These are phyloP conservation scores for Podila horticola DNA, from an alignment of 192 early-diverging fungal genomes.

Conservation along the genomic window DNA sequence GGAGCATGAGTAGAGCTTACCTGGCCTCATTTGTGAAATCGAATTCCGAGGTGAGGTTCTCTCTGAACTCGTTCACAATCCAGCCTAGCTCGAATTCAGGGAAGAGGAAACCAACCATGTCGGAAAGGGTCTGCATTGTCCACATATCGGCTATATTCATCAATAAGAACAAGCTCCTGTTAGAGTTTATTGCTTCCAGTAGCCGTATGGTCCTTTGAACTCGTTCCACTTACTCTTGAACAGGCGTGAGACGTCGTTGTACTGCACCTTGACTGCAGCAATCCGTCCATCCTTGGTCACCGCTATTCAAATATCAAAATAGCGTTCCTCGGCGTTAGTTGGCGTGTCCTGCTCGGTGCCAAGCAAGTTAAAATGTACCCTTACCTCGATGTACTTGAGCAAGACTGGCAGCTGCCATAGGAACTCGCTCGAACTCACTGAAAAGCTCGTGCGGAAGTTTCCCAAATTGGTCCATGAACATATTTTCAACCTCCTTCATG, in stretches of 20 bases:
- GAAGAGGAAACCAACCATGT: slow-evolving; percentile 53
- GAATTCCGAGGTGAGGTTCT: slow-evolving; percentile 59
- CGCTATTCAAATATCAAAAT: slow-evolving; percentile 23
- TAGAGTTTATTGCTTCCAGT: neutral
- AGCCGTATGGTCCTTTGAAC: neutral
- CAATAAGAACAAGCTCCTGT: neutral
- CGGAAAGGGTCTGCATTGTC: slow-evolving; percentile 60
- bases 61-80: slow-evolving; percentile 58
- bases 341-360: too few species aligned
- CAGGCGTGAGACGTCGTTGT: slow-evolving; percentile 56
- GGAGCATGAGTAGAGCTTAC: slow-evolving; percentile 7
- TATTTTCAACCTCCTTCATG: slow-evolving; percentile 54
- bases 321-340: too few species aligned
- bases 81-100: slow-evolving; percentile 61
- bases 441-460: slow-evolving; percentile 51
- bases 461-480: slow-evolving; percentile 57
- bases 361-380: neutral
- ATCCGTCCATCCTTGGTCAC: slow-evolving; percentile 53
- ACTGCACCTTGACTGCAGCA: slow-evolving; percentile 61
- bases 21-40: slow-evolving; percentile 57
- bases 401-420: slow-evolving; percentile 59
- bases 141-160: slow-evolving; percentile 51
- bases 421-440: slow-evolving; percentile 55
- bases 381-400: slow-evolving; percentile 61
- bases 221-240: slow-evolving; percentile 40